Evolutionary conservation across 1,139 yeast genomes (phyloP).

Genomic region (Candida dubliniensis): DNA sequence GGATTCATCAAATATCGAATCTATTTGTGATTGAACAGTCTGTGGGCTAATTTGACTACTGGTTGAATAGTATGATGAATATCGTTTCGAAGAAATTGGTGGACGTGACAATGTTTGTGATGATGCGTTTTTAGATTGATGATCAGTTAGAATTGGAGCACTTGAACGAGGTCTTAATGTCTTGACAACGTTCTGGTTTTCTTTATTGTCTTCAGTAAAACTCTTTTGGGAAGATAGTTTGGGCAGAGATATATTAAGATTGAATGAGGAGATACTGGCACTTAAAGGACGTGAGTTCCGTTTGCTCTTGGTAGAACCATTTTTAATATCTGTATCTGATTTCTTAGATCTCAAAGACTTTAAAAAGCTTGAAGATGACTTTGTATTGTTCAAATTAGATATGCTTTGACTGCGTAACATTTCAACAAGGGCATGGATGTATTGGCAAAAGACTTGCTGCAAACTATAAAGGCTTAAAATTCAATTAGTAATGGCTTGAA

Average conservation of each 20-base stretch:
- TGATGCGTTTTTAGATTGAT: no score
- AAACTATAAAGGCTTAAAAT: background rate
- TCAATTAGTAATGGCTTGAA: background rate
- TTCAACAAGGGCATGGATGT: background rate
- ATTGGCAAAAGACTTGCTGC: background rate
- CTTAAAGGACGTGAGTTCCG: slow-evolving; percentile 14
- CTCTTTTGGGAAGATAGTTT: slow-evolving; percentile 2
- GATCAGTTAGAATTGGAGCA: slow-evolving; percentile 21
- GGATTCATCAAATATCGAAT: slow-evolving; percentile 23
- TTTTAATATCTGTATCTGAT: slow-evolving; percentile 3
- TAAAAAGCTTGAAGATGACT: slow-evolving; percentile 22
- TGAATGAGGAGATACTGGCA: slow-evolving; percentile 11
- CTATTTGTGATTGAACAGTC: slow-evolving; percentile 12
- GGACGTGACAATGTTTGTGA: slow-evolving; percentile 7
- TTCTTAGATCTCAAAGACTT: slow-evolving; percentile 23
- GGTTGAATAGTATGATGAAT: slow-evolving; percentile 4
- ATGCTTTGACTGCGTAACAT: slow-evolving; percentile 38
- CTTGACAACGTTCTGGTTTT: slow-evolving; percentile 13
- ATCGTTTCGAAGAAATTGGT: slow-evolving; percentile 9
- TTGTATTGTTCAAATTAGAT: slow-evolving; percentile 26
- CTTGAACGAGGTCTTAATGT: slow-evolving; percentile 24
- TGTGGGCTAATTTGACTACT: slow-evolving; percentile 6
- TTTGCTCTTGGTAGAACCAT: background rate
- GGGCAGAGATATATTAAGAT: slow-evolving; percentile 9
- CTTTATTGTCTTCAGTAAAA: slow-evolving; percentile 14